Base-by-base conservation (phyloP, 768 basidiomycete species). In the Mycena metata region DNA sequence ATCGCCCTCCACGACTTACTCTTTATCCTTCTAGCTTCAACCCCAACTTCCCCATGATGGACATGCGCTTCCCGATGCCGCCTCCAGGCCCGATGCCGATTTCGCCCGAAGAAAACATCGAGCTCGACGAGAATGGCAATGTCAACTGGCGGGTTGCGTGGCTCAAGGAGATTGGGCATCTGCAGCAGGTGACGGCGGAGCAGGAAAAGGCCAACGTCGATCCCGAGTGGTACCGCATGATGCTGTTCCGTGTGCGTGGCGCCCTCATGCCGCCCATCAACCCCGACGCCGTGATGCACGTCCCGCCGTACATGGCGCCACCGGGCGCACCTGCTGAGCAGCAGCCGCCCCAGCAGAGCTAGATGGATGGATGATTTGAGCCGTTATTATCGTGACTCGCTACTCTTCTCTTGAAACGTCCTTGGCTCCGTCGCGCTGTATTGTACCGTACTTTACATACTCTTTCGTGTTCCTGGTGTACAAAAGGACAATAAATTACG, bases 141-240 rank as follows among this genome's bases (percentile, higher is more conserved):
- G 86, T 93, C 42, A 88, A 92, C 77, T 96, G 94, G 94, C 88
- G 90, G 57, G 77, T 86, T 33, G 89, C 91, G 51, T 91, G 94
- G 90, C 80, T 90, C 63, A 95, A 95, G 77, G 94, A 96, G 79
- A 85, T 96, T 55, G 85, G 85, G 11, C 88, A 88, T 74, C 81
- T 96, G 64, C 90, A 91, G 74, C 89, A 91, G 70, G 81, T 94
- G n/a, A 91, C 94, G 0, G 85, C 80, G 11, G 91, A 95, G 73
- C 94, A 95, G 75, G 92, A 95, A 76, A 94, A 94, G 79, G 88
- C 89, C 21, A 91, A 91, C 35, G 90, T 86, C 3, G 92, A 93
- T 57, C 89, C 88, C 50, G 94, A 95, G 69, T 96, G 94, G 94
- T 96, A 90, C 73, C 83, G 91, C 69, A 90, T 92, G 88, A 95